Percentiles rank a stretch among this genome's conserved stretches.
Evolutionary conservation across 768 basidiomycete species (phyloP).

Genomic region (Auricularia sp.): DNA sequence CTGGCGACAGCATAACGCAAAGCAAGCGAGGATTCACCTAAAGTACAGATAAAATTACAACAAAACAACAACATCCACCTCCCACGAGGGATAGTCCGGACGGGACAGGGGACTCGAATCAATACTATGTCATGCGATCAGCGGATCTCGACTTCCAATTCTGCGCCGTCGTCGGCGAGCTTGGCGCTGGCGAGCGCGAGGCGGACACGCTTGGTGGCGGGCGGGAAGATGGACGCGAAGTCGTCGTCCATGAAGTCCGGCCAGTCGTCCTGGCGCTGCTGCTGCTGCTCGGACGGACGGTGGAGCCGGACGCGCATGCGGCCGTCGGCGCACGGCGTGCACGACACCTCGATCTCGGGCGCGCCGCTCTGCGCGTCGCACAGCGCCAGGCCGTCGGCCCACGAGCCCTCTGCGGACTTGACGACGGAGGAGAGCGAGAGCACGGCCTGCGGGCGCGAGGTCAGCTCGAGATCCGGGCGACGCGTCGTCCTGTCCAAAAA

Average conservation of each 20-base stretch:
- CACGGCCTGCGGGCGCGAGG: neutral
- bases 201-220: neutral
- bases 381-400: neutral
- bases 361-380: neutral
- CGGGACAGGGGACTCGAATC: too few species aligned
- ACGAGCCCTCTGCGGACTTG: neutral
- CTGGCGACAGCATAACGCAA: too few species aligned
- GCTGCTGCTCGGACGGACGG: neutral
- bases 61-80: too few species aligned
- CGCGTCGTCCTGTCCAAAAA: neutral
- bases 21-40: too few species aligned
- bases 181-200: neutral
- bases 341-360: neutral
- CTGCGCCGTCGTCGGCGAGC: neutral
- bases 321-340: neutral
- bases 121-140: neutral
- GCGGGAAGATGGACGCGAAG: neutral
- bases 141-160: neutral
- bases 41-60: too few species aligned
- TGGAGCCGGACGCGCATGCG: neutral
- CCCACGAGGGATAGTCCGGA: too few species aligned
- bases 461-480: neutral
- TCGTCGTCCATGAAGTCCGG: neutral
- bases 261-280: neutral
- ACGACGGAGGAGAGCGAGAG: neutral